Percentiles rank a stretch among this genome's conserved stretches.
Conservation (phyloP, 768 basidiomycete species). For the Lepiota brunneoincarnata region DNA sequence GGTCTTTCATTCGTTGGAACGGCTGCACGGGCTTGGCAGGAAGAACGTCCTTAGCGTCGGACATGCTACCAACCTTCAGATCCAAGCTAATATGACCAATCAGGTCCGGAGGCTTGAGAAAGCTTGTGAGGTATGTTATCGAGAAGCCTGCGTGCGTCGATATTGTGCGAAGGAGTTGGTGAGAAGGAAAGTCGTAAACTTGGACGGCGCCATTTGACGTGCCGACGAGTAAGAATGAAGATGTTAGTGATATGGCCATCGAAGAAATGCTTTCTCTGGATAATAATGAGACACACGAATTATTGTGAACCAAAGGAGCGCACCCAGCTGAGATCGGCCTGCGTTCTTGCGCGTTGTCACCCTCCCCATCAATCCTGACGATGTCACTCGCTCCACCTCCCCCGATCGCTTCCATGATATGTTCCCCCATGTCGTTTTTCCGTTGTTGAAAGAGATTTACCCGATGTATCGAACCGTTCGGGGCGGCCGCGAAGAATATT, state of each 20-base stretch:
- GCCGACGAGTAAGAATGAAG: constrained; percentile 78
- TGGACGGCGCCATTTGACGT: constrained; percentile 72
- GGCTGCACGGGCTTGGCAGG: constrained; percentile 64
- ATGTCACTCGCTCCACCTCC: constrained; percentile 70
- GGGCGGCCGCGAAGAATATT: constrained; percentile 82
- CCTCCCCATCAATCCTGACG: constrained; percentile 63
- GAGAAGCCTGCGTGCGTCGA: constrained; percentile 63
- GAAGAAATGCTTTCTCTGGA: constrained; percentile 69
- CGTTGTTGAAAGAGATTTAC: constrained; percentile 73
- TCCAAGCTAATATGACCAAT: constrained; percentile 72
- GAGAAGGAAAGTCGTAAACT: constrained; percentile 85
- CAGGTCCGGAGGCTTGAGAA: constrained; percentile 87
- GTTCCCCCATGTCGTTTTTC: constrained; percentile 49
- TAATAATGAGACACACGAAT: constrained; percentile 1
- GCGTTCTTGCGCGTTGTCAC: constrained; percentile 45
- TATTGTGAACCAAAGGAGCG: constrained; percentile 14
- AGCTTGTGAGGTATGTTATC: constrained; percentile 71
- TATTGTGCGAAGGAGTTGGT: constrained; percentile 84
- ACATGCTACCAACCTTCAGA: constrained; percentile 35
- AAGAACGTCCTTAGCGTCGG: constrained; percentile 52
- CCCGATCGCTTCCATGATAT: constrained; percentile 66
- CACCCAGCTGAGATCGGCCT: constrained; percentile 74
- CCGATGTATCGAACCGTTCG: constrained; percentile 73
- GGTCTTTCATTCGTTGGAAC: constrained; percentile 74
- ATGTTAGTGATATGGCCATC: constrained; percentile 74